Base-by-base conservation (phyloP, 2,329 filamentous ascomycete species). In the Furcasterigmium sp. region DNA sequence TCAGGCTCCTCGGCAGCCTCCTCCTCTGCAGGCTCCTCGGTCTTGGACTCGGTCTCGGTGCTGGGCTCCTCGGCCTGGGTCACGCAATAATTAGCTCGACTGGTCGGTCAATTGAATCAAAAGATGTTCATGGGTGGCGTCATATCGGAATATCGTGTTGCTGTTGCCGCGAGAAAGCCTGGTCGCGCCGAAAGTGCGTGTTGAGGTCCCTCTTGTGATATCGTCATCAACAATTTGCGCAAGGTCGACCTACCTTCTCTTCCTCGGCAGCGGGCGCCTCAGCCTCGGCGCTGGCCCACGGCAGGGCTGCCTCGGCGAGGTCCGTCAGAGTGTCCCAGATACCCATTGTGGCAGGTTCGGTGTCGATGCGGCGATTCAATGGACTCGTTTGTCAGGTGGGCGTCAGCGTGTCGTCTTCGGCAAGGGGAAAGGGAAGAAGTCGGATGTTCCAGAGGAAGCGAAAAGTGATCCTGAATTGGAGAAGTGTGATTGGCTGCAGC, bases 191-290 rank as follows among this genome's bases (percentile, higher is more conserved):
- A 17, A 17, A 13, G 17, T 13, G 23, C 23, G 23, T 26, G 23
- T 26, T 11, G 23, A 26, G 23, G 7, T 26, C 23, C n/a, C 21
- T 41, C 29, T 30, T 41, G 39, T 21, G 36, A 38, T 18, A 9
- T n/a, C 21, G 19, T 13, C 36, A 9, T 10, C 20, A 26, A 39
- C 26, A 28, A 30, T 39, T 49, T 49, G 48, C 48, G 48, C 46
- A 47, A 34, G 35, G 36, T 38, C 43, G 40, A 52, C 66, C 58
- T 69, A 75, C 72, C 73, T 74, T 67, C 5, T 17, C 32, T 70
- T 78, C 70, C 80, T 80, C 71, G 74, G 82, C 70, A 73, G 82
- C 70, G 74, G 80, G 72, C 75, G 80, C 79, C 68, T 84, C 80
- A 54, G 80, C 80, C 64, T 84, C 76, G 54, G 73, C 79, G 53